Base-by-base conservation (phyloP, 2,329 filamentous ascomycete genomes). In the Arthrocladium fulminans region DNA sequence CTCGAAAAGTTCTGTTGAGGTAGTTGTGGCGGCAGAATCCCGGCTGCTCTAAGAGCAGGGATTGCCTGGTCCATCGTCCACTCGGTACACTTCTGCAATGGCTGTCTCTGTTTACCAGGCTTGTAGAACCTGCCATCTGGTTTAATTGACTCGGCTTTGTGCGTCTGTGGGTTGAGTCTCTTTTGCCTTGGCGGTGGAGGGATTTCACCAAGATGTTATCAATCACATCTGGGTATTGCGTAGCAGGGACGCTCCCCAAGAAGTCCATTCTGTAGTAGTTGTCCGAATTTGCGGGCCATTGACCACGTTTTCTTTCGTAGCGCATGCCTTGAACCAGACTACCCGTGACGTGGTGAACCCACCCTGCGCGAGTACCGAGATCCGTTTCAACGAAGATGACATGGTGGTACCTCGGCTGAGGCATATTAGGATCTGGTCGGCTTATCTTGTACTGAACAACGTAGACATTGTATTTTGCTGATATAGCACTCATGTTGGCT, bases 41-140 rank as follows among this genome's bases (percentile, higher is more conserved):
- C 29, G 9, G 29, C n/a, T 10, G 8, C 20, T 23, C 24, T 51
- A 12, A 54, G 41, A 12, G 37, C 47, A n/a, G 54, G 54, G 23
- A 54, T 30, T 6, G 52, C 54, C 10, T 30, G 23, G 8, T 52
- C 35, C 22, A 52, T 9, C 3, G 50, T 52, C 54, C 54, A 55
- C 39, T 55, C 54, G 0, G 54, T 52, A 34, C 54, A 55, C 24
- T 54, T 54, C 2, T 49, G 23, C 34, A 54, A 45, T 6, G 41
- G 38, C 22, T 32, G 29, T n/a, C 29, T 32, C 76, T n/a, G 29
- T n/a, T 32, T n/a, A 32, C 46, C 47, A 15, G 41, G 50, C 27
- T 35, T 13, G 17, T 52, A 52, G 19, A 52, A 49, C 2, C 22
- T 32, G 13, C 50, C 47, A 15, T 52, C 45, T 22, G 50, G 34